Evolutionary conservation across 176 grass and related monocot genomes (phyloP), one percentile per base, ranked within the genome.

Genomic region (Lolium rigidum): DNA sequence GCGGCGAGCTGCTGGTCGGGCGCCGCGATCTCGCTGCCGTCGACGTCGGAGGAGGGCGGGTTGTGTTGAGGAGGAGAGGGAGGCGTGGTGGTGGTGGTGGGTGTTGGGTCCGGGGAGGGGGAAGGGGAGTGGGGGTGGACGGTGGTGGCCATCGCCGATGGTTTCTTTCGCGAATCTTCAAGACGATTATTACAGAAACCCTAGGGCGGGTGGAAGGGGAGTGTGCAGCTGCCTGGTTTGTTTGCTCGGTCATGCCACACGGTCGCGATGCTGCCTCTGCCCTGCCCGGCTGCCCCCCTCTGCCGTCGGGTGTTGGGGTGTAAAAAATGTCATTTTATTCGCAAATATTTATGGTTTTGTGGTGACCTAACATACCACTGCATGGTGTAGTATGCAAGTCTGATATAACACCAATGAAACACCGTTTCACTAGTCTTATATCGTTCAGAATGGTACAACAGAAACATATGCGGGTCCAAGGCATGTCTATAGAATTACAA

Each of bases 151-250:
- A 91, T 91, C 81, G 76, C 69, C 51, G 76, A 7, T 7, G 48
- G 75, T 52, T 75, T 84, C 81, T 52, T 75, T 84, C 81, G 81
- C 81, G 85, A 87, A 91, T 91, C 89, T 87, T 84, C 85, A 84
- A 80, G 85, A 35, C 31, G 31, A 67, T 51, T 13, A 7, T 37
- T 15, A 10, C 25, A 28, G 51, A 81, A 90, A 82, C 88, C 83
- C 78, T 77, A 82, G 70, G 43, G 3, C 49, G 81, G 20, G 70
- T 18, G 39, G 20, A 6, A 5, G 6, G 41, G 41, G 41, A 47
- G 9, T 24, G 58, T 61, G 63, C 13, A 66, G 63, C 26, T 66
- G 28, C 14, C 4, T 63, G 2, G 1, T 24, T 58, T 61, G n/a
- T 22, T 61, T 61, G 21, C 58, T 21, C n/a, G 60, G 41, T 43